phyloP scores from a whole-genome alignment of 1,284 basidiomycete genomes.

The Peniophora sp. region DNA sequence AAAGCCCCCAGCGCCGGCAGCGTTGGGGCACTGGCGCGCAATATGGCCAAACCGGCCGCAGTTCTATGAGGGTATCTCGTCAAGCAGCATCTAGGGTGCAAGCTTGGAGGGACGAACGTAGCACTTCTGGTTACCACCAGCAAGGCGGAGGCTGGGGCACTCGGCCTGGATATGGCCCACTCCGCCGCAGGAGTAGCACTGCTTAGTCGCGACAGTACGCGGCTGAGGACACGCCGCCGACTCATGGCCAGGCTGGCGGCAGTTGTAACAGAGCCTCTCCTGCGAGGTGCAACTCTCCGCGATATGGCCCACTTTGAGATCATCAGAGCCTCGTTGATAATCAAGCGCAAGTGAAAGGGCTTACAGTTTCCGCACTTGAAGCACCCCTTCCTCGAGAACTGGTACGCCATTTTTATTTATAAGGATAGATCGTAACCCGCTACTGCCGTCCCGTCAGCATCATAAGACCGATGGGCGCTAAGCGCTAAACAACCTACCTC shows the following conservation, averaged over 20 bases:
- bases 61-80: conserved; percentile 33
- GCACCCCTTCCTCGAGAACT: conserved; percentile 76
- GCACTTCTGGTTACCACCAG: conserved; percentile 67
- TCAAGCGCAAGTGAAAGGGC: conserved; percentile 24
- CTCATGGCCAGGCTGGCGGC: conserved; percentile 85
- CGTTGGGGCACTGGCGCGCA: conserved; percentile 64
- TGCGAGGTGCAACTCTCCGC: conserved; percentile 85
- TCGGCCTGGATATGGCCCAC: conserved; percentile 75
- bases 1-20: conserved; percentile 35
- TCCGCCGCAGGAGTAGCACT: conserved; percentile 75
- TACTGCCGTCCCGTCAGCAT: conserved; percentile 2
- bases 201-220: conserved; percentile 67
- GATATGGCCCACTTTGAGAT: conserved; percentile 71
- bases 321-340: conserved; percentile 9
- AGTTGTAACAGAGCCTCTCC: conserved; percentile 87
- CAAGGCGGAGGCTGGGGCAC: conserved; percentile 75
- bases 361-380: conserved; percentile 81
- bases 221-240: conserved; percentile 82
- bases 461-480: neutral
- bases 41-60: conserved; percentile 78
- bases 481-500: conserved; percentile 6
- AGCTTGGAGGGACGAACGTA: conserved; percentile 46
- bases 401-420: conserved; percentile 55
- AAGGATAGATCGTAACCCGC: conserved; percentile 6
- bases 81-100: neutral